These are phyloP conservation scores for Saccharum hybrid DNA, from an alignment of 202 grass and related monocot genomes.

Conservation along the genomic window DNA sequence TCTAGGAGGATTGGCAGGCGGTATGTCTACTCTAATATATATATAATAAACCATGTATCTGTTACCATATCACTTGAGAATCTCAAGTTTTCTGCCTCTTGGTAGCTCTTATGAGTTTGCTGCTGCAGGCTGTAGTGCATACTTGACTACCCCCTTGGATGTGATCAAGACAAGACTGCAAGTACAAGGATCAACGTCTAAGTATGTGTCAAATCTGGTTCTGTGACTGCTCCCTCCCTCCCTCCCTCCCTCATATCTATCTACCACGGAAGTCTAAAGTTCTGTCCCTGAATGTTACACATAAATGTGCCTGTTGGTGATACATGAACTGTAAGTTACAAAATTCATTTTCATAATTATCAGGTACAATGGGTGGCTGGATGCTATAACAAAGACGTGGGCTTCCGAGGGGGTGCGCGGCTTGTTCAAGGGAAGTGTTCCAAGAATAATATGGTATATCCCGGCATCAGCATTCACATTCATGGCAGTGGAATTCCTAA, in stretches of 20 bases:
- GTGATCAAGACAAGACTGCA: constrained; percentile 97
- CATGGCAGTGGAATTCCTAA: constrained; percentile 91
- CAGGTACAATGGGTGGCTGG: constrained; percentile 86
- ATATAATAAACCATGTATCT: background rate
- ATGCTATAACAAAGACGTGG: constrained; percentile 91
- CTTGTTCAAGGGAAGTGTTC: constrained; percentile 85
- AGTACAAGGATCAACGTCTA: constrained; percentile 88
- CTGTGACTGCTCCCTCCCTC: background rate
- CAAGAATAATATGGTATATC: constrained; percentile 87
- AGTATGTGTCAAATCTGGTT: constrained; percentile 49
- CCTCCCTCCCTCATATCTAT: background rate
- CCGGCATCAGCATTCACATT: constrained; percentile 87
- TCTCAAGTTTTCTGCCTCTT: constrained; percentile 19
- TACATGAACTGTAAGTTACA: background rate
- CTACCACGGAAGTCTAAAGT: background rate
- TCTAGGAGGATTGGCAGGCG: constrained; percentile 90
- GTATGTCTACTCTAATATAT: constrained; percentile 51
- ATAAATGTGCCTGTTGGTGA: background rate
- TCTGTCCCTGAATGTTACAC: background rate
- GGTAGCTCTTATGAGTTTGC: constrained; percentile 35
- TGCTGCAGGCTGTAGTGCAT: constrained; percentile 87
- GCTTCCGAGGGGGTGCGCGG: constrained; percentile 69
- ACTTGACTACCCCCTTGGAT: constrained; percentile 95
- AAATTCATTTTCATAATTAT: constrained; percentile 9
- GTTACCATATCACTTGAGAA: constrained; percentile 20